A percentile compares a stretch with the other conserved stretches of the same genome.
Evolutionary conservation across 2,329 filamentous ascomycete species (phyloP).

Genomic region (Microdochium bolleyi): DNA sequence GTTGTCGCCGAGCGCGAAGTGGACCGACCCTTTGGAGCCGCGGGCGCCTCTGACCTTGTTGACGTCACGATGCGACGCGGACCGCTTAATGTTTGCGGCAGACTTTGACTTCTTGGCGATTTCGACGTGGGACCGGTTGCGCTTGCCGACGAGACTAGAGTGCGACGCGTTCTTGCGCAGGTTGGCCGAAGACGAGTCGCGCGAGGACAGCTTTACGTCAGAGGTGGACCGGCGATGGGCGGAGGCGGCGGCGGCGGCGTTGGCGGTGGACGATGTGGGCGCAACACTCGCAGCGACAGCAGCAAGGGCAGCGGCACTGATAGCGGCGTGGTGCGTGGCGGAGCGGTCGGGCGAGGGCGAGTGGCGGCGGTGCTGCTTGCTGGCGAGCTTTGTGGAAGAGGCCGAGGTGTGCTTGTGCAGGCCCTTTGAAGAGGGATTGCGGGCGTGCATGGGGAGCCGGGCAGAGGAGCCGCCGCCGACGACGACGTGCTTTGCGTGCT

Average conservation of each 20-base stretch:
- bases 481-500: constrained; percentile 34
- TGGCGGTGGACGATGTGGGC: constrained; percentile 31
- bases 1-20: constrained; percentile 54
- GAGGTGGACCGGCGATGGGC: constrained; percentile 40
- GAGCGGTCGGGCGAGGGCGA: constrained; percentile 19
- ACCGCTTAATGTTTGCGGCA: constrained; percentile 42
- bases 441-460: constrained; percentile 37
- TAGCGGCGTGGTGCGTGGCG: no score
- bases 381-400: constrained; percentile 11
- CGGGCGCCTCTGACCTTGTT: constrained; percentile 28
- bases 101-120: constrained; percentile 44
- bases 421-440: constrained; percentile 43
- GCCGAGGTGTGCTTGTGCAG: constrained; percentile 33
- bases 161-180: constrained; percentile 46
- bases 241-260: constrained; percentile 32
- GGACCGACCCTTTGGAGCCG: constrained; percentile 41
- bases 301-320: no score
- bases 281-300: no score
- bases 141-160: constrained; percentile 39
- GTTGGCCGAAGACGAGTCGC: constrained; percentile 32
- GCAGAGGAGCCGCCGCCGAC: constrained; percentile 22
- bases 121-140: constrained; percentile 52
- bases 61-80: constrained; percentile 40
- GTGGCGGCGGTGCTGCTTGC: constrained; percentile 15
- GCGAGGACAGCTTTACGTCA: constrained; percentile 37